Conservation (phyloP, 331 rosid genomes). For the Cydonia oblonga region DNA sequence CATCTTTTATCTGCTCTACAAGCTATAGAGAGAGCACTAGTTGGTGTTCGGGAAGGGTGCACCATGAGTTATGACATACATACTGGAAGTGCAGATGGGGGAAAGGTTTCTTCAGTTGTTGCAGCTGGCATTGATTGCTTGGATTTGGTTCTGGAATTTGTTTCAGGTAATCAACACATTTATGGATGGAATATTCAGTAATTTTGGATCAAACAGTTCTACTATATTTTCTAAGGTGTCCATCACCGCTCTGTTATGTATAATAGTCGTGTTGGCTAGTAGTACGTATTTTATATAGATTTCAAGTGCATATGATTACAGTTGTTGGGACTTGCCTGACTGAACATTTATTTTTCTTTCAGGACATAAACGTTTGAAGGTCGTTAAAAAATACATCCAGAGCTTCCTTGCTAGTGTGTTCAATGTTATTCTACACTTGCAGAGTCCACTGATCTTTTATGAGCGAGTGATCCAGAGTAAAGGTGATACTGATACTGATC, state of each 20-base stretch:
- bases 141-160: conserved; percentile 73
- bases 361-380: conserved; percentile 67
- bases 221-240: not conserved
- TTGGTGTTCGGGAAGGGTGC: conserved; percentile 54
- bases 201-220: conserved; percentile 3
- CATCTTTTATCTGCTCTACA: conserved; percentile 63
- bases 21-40: conserved; percentile 73
- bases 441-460: conserved; percentile 53
- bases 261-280: not conserved
- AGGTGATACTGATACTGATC: conserved; percentile 20
- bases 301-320: not conserved
- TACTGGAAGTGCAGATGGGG: conserved; percentile 46
- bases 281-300: not conserved
- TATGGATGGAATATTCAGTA: conserved; percentile 5
- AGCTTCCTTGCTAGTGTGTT: conserved; percentile 46
- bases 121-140: conserved; percentile 83
- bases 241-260: not conserved
- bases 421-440: conserved; percentile 70
- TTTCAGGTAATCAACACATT: conserved; percentile 51
- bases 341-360: conserved; percentile 15
- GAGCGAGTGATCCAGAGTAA: conserved; percentile 22
- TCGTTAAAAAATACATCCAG: conserved; percentile 68
- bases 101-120: conserved; percentile 52
- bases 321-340: not conserved
- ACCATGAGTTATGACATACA: conserved; percentile 44